Evolutionary conservation across 805 yeast genomes (phyloP).

Genomic region (Saccharomycopsis olivae): DNA sequence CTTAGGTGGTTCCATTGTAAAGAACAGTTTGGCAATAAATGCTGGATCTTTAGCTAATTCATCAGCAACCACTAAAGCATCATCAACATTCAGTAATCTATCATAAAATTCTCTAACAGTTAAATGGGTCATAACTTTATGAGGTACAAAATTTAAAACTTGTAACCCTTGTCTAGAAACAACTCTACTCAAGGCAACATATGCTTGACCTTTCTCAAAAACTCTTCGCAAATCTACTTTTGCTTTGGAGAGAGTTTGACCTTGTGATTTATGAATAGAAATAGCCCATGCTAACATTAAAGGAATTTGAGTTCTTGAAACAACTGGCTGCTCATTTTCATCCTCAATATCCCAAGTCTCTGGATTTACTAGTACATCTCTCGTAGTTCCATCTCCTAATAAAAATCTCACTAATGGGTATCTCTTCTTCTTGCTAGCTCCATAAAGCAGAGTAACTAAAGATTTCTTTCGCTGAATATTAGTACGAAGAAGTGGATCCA

Average conservation of each 20-base stretch:
- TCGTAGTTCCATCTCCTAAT: slow-evolving; percentile 55
- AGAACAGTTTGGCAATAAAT: slow-evolving; percentile 34
- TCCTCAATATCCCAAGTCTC: slow-evolving; percentile 79
- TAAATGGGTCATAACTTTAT: slow-evolving; percentile 57
- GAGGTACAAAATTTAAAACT: slow-evolving; percentile 57
- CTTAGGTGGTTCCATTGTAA: slow-evolving; percentile 10
- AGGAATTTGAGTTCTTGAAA: slow-evolving; percentile 73
- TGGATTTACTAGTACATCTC: slow-evolving; percentile 55
- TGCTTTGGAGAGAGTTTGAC: slow-evolving; percentile 72
- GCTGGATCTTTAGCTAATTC: slow-evolving; percentile 29
- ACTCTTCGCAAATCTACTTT: slow-evolving; percentile 65
- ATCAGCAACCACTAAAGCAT: slow-evolving; percentile 30
- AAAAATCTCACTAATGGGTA: slow-evolving; percentile 74
- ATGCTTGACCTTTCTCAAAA: slow-evolving; percentile 91
- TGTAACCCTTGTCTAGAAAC: slow-evolving; percentile 74
- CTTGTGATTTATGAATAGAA: slow-evolving; percentile 93
- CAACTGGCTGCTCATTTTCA: slow-evolving; percentile 50
- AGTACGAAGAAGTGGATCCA: slow-evolving; percentile 18
- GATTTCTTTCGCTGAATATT: slow-evolving; percentile 39
- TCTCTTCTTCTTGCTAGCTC: slow-evolving; percentile 34
- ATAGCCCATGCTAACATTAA: slow-evolving; percentile 92
- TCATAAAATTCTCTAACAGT: slow-evolving; percentile 64
- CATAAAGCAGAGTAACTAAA: slow-evolving; percentile 32
- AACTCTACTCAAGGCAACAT: slow-evolving; percentile 91
- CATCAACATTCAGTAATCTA: slow-evolving; percentile 30